A percentile compares a stretch with the other conserved stretches of the same genome.
These are phyloP conservation scores for Candida gorgasii DNA, from an alignment of 805 yeast species.

Conservation along the genomic window DNA sequence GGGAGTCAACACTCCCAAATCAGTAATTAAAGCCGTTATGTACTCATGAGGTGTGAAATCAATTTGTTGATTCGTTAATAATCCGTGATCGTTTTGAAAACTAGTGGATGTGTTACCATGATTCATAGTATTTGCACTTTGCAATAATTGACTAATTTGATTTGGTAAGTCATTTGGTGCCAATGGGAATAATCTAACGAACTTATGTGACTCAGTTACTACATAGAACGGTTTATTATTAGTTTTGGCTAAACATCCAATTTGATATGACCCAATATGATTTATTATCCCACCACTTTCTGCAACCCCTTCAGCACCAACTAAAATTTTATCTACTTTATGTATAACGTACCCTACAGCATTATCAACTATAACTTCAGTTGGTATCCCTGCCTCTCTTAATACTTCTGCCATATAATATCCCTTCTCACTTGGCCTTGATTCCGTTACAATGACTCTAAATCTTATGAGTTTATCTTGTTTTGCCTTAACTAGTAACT, in stretches of 20 bases:
- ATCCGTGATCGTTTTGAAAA: conserved; percentile 15
- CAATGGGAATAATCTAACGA: conserved; percentile 93
- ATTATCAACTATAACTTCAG: conserved; percentile 82
- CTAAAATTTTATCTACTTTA: conserved; percentile 87
- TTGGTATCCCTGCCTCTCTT: conserved; percentile 77
- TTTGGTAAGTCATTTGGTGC: conserved; percentile 88
- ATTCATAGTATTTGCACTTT: conserved; percentile 19
- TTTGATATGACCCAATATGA: conserved; percentile 91
- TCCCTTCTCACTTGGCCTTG: conserved; percentile 82
- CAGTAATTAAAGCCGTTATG: conserved; percentile 94
- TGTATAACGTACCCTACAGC: conserved; percentile 93
- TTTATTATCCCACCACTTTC: conserved; percentile 98
- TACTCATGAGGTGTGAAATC: conserved; percentile 97
- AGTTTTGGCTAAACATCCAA: conserved; percentile 87
- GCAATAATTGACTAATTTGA: conserved; percentile 26
- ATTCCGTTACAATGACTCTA: conserved; percentile 89
- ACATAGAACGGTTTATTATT: conserved; percentile 93
- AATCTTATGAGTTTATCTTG: conserved; percentile 73
- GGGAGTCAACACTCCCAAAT: conserved; percentile 94
- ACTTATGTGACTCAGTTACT: conserved; percentile 92
- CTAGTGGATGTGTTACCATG: conserved; percentile 11
- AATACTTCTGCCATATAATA: conserved; percentile 67
- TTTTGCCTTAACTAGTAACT: conserved; percentile 74
- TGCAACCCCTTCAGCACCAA: conserved; percentile 99
- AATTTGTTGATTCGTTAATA: conserved; percentile 43